Conservation (phyloP, 192 early-diverging fungal genomes). For the Coemansia sp. region DNA sequence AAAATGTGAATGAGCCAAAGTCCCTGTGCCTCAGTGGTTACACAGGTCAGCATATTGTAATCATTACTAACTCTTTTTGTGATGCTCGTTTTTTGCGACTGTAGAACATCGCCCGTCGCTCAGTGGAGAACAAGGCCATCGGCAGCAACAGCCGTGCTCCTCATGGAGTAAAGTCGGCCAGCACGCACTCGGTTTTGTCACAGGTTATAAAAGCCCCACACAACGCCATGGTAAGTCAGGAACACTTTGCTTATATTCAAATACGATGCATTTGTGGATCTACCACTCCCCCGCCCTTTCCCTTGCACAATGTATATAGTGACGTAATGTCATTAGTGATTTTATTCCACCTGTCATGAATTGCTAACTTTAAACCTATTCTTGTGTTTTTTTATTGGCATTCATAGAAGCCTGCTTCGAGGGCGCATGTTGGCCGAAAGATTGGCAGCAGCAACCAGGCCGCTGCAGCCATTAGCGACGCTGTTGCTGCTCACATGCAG, state of each 20-base stretch:
- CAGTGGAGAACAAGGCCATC: background rate
- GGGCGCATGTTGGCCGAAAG: conserved; percentile 10
- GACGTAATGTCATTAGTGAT: too few relatives aligned
- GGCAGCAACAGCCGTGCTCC: background rate
- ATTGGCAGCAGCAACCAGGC: conserved; percentile 1
- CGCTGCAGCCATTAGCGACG: background rate
- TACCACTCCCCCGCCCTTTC: background rate
- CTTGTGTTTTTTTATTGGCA: background rate
- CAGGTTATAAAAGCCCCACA: background rate
- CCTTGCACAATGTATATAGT: background rate
- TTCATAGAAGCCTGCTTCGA: conserved; percentile 21
- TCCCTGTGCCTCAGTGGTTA: too few relatives aligned
- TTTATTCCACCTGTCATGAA: background rate
- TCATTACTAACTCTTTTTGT: too few relatives aligned
- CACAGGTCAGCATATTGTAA: too few relatives aligned
- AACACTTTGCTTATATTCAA: background rate
- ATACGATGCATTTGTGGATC: too few relatives aligned
- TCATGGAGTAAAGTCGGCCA: background rate
- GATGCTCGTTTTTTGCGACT: too few relatives aligned
- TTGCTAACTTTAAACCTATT: background rate
- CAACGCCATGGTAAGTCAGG: background rate
- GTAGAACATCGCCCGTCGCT: background rate
- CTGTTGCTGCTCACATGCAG: background rate
- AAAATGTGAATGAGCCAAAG: too few relatives aligned
- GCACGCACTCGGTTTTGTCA: background rate